Percentiles rank a stretch among this genome's conserved stretches.
These are phyloP conservation scores for Gnaphalium uliginosum DNA, from an alignment of 129 eudicot genomes.

Conservation along the genomic window DNA sequence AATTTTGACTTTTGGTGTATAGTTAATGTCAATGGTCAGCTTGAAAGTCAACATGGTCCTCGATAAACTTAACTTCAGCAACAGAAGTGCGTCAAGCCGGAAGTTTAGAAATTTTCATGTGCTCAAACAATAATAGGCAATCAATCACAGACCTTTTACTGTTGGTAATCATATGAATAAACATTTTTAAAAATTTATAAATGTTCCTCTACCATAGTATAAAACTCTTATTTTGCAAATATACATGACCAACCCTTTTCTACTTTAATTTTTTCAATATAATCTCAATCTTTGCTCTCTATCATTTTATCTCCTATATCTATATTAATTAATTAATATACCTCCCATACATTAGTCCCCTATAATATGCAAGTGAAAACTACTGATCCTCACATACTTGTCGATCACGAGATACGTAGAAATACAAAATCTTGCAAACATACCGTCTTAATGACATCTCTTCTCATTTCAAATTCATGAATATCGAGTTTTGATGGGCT, in stretches of 20 bases:
- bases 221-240: conserved; percentile 26
- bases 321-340: conserved; percentile 36
- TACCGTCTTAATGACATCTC: conserved; percentile 12
- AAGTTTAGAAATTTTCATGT: too few relatives aligned
- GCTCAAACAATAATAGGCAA: too few relatives aligned
- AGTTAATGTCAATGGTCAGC: too few relatives aligned
- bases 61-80: too few relatives aligned
- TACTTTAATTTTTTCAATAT: conserved; percentile 17
- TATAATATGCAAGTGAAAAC: conserved; percentile 24
- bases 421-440: conserved; percentile 37
- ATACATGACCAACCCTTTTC: conserved; percentile 31
- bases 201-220: conserved; percentile 24
- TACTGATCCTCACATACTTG: conserved; percentile 29
- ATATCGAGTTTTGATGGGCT: conserved; percentile 83
- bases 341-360: conserved; percentile 20
- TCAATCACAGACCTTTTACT: too few relatives aligned
- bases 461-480: conserved; percentile 27
- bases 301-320: conserved; percentile 31
- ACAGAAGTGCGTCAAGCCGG: too few relatives aligned
- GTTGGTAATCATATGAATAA: too few relatives aligned
- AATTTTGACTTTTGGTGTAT: too few relatives aligned
- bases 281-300: conserved; percentile 31
- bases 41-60: too few relatives aligned
- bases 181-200: conserved; percentile 7
- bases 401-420: conserved; percentile 23